These are phyloP conservation scores for Leccinum ponderosum DNA, from an alignment of 1,284 basidiomycete species.

Conservation along the genomic window DNA sequence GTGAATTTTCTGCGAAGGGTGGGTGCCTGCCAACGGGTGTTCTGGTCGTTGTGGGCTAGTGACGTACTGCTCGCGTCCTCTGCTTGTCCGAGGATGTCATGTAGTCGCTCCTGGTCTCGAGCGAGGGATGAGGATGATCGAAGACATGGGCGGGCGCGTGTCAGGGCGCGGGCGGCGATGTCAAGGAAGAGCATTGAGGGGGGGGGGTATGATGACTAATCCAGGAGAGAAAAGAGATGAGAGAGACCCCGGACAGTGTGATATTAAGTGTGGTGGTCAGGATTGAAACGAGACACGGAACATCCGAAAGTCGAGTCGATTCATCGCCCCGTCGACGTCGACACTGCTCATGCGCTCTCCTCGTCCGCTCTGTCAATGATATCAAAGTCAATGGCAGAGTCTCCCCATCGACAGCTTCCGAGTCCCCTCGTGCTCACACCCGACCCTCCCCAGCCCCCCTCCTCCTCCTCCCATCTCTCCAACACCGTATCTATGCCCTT, in stretches of 20 bases:
- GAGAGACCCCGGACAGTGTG: constrained; percentile 25
- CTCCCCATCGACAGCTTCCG: constrained; percentile 65
- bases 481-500: constrained; percentile 88
- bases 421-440: constrained; percentile 76
- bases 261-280: neutral
- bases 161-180: constrained; percentile 10
- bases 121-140: constrained; percentile 22
- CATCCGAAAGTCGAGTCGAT: constrained; percentile 1
- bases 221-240: neutral
- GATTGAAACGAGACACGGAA: constrained; percentile 15
- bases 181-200: constrained; percentile 8
- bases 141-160: neutral
- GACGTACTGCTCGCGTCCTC: constrained; percentile 20
- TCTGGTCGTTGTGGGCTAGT: constrained; percentile 2
- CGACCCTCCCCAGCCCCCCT: constrained; percentile 33
- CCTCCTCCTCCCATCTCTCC: constrained; percentile 40
- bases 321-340: neutral
- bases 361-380: constrained; percentile 12
- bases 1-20: constrained; percentile 29
- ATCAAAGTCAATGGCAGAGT: constrained; percentile 18
- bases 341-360: neutral
- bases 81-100: constrained; percentile 25
- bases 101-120: constrained; percentile 23
- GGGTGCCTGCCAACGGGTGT: constrained; percentile 22
- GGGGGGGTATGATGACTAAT: neutral